phyloP scores from a whole-genome alignment of 148 eudicot species.

The Talinum fruticosum region DNA sequence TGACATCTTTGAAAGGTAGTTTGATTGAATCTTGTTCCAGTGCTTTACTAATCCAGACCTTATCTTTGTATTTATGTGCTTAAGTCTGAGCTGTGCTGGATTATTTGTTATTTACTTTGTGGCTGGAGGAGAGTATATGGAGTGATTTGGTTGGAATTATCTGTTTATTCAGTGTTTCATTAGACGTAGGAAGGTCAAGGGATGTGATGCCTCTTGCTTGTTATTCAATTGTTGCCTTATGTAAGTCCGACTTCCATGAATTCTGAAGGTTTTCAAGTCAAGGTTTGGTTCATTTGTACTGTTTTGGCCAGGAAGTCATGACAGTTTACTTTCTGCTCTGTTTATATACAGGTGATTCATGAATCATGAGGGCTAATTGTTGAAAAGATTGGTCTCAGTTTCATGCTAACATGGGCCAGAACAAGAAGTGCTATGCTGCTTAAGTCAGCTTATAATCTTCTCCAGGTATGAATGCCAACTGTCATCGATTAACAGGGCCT shows the following conservation, averaged over 20 bases:
- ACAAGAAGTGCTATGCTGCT: not conserved
- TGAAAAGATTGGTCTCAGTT: conserved; percentile 12
- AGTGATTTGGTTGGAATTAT: not conserved
- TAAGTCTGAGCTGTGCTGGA: not conserved
- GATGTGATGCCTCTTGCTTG: not conserved
- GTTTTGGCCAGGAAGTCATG: not conserved
- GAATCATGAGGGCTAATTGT: not conserved
- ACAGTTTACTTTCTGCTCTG: not conserved
- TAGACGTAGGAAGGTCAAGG: no score
- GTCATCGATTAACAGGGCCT: not conserved
- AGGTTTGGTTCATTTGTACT: not conserved
- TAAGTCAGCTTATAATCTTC: not conserved
- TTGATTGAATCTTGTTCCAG: not conserved
- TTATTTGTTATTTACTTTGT: not conserved
- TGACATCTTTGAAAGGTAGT: no score
- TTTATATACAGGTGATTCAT: not conserved
- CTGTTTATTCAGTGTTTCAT: not conserved
- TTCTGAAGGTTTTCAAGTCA: not conserved
- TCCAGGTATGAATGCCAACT: not conserved
- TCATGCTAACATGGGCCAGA: not conserved
- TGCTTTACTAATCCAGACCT: not conserved
- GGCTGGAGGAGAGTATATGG: not conserved
- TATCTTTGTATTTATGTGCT: not conserved
- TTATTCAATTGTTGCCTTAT: not conserved
- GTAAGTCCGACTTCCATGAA: not conserved